Percentiles rank a stretch among this genome's conserved stretches.
Evolutionary conservation across 2,329 filamentous ascomycete species (phyloP).

Genomic region (Exophiala dermatitidis): DNA sequence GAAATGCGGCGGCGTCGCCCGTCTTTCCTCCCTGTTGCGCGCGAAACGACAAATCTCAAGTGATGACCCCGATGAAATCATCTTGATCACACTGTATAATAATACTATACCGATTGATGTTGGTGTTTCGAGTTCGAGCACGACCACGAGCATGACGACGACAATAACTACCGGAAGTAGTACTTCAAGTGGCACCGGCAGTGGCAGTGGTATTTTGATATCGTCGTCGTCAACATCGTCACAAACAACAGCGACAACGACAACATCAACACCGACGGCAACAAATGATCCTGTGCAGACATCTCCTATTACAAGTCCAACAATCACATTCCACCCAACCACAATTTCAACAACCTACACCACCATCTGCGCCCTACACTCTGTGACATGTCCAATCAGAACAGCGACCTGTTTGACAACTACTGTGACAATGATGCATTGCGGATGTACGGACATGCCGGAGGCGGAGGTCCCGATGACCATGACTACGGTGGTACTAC

Average conservation of each 20-base stretch:
- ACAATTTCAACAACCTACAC: conserved; percentile 21
- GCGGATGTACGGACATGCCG: conserved; percentile 20
- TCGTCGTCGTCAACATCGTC: conserved; percentile 3
- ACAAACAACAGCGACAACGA: no score
- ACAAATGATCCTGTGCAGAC: background rate
- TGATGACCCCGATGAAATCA: conserved; percentile 5
- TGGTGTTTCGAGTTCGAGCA: conserved; percentile 3
- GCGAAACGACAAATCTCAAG: conserved; percentile 8
- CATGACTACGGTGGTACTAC: conserved; percentile 3
- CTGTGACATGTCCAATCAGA: conserved; percentile 4
- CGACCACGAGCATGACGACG: background rate
- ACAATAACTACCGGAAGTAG: background rate
- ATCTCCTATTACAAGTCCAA: background rate
- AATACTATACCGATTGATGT: conserved; percentile 8
- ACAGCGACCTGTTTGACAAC: conserved; percentile 15
- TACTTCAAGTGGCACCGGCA: background rate
- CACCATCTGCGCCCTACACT: conserved; percentile 14
- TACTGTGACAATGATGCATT: conserved; percentile 19
- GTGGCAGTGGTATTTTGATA: background rate
- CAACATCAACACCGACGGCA: background rate
- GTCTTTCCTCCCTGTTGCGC: background rate
- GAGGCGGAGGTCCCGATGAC: conserved; percentile 19
- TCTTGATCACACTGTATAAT: conserved; percentile 21
- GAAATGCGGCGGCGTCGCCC: conserved; percentile 18
- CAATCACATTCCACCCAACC: conserved; percentile 7